Conservation (phyloP, 148 eudicot genomes). For the Amaranthus cruentus region DNA sequence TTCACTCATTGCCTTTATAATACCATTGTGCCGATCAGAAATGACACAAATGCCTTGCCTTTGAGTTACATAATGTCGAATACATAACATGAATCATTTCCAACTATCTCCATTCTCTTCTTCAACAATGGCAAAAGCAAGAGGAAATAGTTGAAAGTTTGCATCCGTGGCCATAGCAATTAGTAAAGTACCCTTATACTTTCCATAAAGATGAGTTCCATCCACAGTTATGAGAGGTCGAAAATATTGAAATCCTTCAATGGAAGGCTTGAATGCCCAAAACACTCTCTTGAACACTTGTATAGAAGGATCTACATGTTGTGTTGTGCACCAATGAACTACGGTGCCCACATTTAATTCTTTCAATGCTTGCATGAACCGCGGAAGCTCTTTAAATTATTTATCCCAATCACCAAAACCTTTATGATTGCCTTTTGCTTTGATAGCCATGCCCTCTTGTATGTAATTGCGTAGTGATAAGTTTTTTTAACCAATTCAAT, state of each 20-base stretch:
- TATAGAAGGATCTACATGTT: not conserved
- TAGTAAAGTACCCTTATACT: not conserved
- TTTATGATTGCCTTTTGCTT: not conserved
- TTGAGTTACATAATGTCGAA: not conserved
- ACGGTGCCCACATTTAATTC: not conserved
- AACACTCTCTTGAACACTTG: not conserved
- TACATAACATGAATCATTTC: not conserved
- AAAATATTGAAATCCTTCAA: constrained; percentile 1
- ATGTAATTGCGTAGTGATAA: not conserved
- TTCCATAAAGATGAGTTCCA: constrained; percentile 2
- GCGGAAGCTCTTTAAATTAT: not conserved
- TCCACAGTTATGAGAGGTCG: constrained; percentile 1
- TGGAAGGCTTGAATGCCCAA: constrained; percentile 11
- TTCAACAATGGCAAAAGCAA: not conserved
- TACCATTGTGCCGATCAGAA: not conserved
- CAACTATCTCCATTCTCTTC: not conserved
- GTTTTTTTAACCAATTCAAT: not conserved
- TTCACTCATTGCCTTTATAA: not conserved
- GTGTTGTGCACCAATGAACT: not conserved
- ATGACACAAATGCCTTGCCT: not conserved
- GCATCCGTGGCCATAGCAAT: not conserved
- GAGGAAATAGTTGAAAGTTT: not conserved
- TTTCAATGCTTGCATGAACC: not conserved
- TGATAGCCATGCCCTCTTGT: constrained; percentile 14
- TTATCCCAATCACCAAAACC: constrained; percentile 6